Base-by-base conservation (phyloP, 2,329 filamentous ascomycete species). In the Fusarium nelsonii region DNA sequence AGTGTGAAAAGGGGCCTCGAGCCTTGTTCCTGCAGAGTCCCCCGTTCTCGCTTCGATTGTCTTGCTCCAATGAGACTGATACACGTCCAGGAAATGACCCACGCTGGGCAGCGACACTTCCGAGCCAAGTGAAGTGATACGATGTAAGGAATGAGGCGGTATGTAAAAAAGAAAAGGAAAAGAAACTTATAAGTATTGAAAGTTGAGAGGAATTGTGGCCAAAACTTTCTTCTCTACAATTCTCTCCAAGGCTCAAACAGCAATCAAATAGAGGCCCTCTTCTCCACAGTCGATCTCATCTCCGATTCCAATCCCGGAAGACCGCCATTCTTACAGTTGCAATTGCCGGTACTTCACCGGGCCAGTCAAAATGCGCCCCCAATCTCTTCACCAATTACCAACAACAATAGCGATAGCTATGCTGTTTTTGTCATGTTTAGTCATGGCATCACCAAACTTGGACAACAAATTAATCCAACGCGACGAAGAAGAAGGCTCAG, bases 401-500 rank as follows among this genome's bases (percentile, higher is more conserved):
- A 57, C 30, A 20, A 52, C 53, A 41, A 53, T 44, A 48, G 48
- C 54, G 33, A 18, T 43, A n/a, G 28, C 52, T 20, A 8, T 65
- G 26, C 16, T 74, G 2, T 12, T 70, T 8, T 41, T 73, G 4
- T 63, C 65, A 18, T 41, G 40, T 12, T 36, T 72, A n/a, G 34
- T 48, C 10, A 18, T 69, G 15, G 52, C 71, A 10, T 58, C 30
- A 20, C 32, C 64, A 52, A 49, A 43, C 23, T 26, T 37, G 16
- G 14, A 39, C 36, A 33, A 28, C 18, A 23, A 56, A 18, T 48
- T 75, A 2, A 18, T 59, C 12, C 65, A 56, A 28, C 74, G 75
- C n/a, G 70, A 72, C 15, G 73, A 80, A 62, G 62, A 75, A 14
- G 74, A 71, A 5, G 82, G 82, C 20, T 75, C 81, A 3, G 68